phyloP scores from a whole-genome alignment of 2,329 filamentous ascomycete species.

The Westerdykella sp. region DNA sequence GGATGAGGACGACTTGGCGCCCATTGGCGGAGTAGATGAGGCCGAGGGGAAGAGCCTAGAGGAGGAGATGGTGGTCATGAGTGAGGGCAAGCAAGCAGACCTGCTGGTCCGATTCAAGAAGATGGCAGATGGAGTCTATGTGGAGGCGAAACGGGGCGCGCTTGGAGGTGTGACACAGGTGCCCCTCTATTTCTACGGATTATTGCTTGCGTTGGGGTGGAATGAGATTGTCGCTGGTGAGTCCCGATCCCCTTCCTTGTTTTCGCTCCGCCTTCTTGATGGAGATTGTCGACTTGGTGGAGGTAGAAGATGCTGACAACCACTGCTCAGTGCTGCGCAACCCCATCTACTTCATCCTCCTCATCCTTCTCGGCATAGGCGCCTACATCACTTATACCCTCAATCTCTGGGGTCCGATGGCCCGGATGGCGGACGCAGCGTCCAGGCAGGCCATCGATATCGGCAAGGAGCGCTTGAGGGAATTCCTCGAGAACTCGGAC shows the following conservation, averaged over 20 bases:
- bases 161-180: slow-evolving; percentile 93
- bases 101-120: slow-evolving; percentile 95
- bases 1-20: slow-evolving; percentile 82
- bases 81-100: slow-evolving; percentile 84
- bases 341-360: slow-evolving; percentile 83
- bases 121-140: slow-evolving; percentile 93
- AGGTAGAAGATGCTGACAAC: slow-evolving; percentile 9
- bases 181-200: slow-evolving; percentile 86
- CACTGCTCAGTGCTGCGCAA: slow-evolving; percentile 71
- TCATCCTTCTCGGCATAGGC: slow-evolving; percentile 68
- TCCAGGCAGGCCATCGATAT: slow-evolving; percentile 81
- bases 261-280: neutral
- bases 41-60: slow-evolving; percentile 91
- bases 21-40: slow-evolving; percentile 90
- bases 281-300: neutral
- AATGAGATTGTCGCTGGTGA: slow-evolving; percentile 93
- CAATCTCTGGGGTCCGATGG: slow-evolving; percentile 91
- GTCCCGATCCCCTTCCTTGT: slow-evolving; percentile 29
- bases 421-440: slow-evolving; percentile 90
- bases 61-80: slow-evolving; percentile 93
- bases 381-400: slow-evolving; percentile 89
- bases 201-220: slow-evolving; percentile 91
- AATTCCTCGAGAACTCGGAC: slow-evolving; percentile 84
- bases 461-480: slow-evolving; percentile 81
- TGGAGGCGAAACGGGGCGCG: slow-evolving; percentile 94